Evolutionary conservation across 306 rosid genomes (phyloP).

Genomic region (Inga oerstediana): DNA sequence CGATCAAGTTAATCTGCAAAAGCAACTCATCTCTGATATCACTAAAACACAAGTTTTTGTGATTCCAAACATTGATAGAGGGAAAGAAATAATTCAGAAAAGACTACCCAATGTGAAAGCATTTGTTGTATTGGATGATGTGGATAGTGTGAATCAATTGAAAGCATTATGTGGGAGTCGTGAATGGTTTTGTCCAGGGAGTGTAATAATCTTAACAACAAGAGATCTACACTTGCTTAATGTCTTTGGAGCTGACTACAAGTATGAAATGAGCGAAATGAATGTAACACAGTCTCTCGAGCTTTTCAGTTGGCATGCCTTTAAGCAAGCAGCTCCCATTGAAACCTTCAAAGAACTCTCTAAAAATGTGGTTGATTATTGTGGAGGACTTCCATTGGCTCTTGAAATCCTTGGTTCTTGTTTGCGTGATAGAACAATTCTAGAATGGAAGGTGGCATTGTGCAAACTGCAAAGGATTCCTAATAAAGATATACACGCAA

Average conservation of each 20-base stretch:
- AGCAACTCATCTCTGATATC: background rate
- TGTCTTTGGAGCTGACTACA: background rate
- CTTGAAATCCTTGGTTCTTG: background rate
- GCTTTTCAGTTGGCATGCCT: background rate
- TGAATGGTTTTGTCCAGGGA: background rate
- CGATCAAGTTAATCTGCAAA: background rate
- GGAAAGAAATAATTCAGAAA: background rate
- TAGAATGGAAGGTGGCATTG: background rate
- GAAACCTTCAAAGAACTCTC: background rate
- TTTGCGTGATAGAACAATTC: background rate
- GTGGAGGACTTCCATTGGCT: background rate
- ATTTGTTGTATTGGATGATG: constrained; percentile 1
- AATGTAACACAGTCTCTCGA: background rate
- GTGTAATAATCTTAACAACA: background rate
- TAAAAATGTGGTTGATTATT: background rate
- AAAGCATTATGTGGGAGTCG: background rate
- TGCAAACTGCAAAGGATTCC: background rate
- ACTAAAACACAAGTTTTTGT: no score
- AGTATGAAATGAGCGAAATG: background rate
- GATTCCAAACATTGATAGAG: background rate
- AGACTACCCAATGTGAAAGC: background rate
- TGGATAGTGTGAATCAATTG: background rate
- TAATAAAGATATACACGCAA: background rate
- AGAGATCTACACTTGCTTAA: background rate
- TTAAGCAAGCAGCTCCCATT: background rate